phyloP scores from a whole-genome alignment of 768 basidiomycete species.

The Lactarius pseudohatsudake region DNA sequence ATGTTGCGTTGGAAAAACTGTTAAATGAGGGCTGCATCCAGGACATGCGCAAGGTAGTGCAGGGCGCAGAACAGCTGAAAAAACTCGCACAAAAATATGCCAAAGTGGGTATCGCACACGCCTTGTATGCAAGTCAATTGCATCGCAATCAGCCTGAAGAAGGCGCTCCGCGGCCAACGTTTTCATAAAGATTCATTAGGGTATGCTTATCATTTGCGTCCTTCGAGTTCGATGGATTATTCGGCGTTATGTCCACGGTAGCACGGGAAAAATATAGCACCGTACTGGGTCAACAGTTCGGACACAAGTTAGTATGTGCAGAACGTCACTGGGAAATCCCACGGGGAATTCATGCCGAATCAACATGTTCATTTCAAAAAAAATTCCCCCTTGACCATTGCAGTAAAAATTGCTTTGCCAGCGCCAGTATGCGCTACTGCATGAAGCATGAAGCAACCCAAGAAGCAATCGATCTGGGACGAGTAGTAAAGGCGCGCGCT shows the following conservation, averaged over 20 bases:
- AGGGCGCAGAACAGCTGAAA: neutral
- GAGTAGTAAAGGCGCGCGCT: neutral
- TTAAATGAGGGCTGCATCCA: conserved; percentile 14
- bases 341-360: neutral
- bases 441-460: neutral
- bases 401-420: neutral
- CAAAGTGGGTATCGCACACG: conserved; percentile 6
- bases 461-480: neutral
- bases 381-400: neutral
- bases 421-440: neutral
- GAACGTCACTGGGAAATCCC: neutral
- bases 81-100: conserved; percentile 17
- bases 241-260: neutral
- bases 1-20: conserved; percentile 1
- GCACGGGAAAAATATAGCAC: neutral
- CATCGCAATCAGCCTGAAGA: neutral
- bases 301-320: neutral
- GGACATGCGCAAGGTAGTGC: conserved; percentile 20
- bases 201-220: neutral
- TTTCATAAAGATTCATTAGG: neutral
- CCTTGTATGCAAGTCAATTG: neutral
- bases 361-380: neutral
- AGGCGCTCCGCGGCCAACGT: neutral
- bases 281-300: neutral
- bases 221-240: neutral